Conservation (phyloP, 2,329 filamentous ascomycete genomes). For the Pyrenophora teres region DNA sequence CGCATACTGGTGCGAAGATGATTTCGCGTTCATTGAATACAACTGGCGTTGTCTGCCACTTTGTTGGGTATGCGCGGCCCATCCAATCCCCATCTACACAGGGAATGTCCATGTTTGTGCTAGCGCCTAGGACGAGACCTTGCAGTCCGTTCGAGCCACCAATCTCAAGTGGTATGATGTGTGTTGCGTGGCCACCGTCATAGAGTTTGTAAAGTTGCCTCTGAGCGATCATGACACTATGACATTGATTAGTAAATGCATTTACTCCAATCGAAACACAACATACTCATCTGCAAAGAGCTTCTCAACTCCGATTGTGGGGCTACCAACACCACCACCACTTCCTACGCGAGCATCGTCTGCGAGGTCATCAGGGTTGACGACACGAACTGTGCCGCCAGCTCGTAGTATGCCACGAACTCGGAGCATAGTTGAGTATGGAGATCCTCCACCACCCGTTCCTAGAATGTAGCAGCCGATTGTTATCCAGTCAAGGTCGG, state of each 20-base stretch:
- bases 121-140: conserved; percentile 46
- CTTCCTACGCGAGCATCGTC: conserved; percentile 53
- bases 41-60: conserved; percentile 52
- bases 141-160: conserved; percentile 55
- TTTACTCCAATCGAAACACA: not conserved
- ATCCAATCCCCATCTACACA: conserved; percentile 56
- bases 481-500: conserved; percentile 53
- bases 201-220: conserved; percentile 42
- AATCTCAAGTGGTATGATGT: conserved; percentile 52
- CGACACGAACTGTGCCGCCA: conserved; percentile 49
- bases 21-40: conserved; percentile 50
- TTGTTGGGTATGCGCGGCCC: conserved; percentile 55
- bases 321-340: conserved; percentile 53
- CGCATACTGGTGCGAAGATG: conserved; percentile 46
- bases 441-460: conserved; percentile 56
- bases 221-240: conserved; percentile 47
- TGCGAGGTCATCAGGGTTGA: conserved; percentile 51
- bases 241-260: not conserved
- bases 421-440: conserved; percentile 52
- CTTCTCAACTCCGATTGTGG: conserved; percentile 52
- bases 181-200: conserved; percentile 40
- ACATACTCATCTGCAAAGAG: conserved; percentile 50
- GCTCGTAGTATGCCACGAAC: conserved; percentile 48
- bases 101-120: conserved; percentile 49
- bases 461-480: conserved; percentile 57